Evolutionary conservation across 23 red algal species (phyloP).

Genomic region (Cyanidioschyzon merolae): DNA sequence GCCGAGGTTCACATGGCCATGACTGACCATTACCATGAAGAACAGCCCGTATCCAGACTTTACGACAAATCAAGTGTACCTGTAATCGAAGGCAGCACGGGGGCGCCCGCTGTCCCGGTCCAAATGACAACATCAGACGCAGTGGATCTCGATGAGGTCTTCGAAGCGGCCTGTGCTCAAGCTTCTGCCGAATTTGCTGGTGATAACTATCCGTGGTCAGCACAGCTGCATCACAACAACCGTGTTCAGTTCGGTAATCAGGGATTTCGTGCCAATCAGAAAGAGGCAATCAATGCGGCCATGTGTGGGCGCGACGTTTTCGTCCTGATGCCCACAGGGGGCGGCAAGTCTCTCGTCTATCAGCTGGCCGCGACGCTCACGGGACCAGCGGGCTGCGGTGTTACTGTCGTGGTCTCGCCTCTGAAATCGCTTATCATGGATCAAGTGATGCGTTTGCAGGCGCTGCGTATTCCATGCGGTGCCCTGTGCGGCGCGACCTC

Average conservation of each 20-base stretch:
- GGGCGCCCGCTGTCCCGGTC: no score
- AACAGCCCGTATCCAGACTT: no score
- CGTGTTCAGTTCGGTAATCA: conserved; percentile 43
- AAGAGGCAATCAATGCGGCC: conserved; percentile 62
- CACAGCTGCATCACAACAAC: conserved; percentile 26
- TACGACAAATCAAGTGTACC: no score
- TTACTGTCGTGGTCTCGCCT: conserved; percentile 78
- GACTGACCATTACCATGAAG: no score
- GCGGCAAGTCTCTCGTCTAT: conserved; percentile 84
- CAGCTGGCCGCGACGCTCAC: conserved; percentile 57
- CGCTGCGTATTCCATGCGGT: conserved; percentile 24
- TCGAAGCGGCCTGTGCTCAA: background rate
- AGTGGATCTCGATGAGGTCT: background rate
- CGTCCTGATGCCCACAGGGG: conserved; percentile 73
- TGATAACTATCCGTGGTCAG: conserved; percentile 22
- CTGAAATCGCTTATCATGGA: conserved; percentile 82
- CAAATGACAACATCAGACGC: background rate
- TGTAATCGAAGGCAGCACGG: no score
- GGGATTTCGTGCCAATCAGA: conserved; percentile 55
- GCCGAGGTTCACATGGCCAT: no score
- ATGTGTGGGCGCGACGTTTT: conserved; percentile 56
- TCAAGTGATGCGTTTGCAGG: conserved; percentile 34
- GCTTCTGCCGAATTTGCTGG: conserved; percentile 1
- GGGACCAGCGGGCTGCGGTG: conserved; percentile 17
- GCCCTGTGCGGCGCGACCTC: conserved; percentile 38